These are phyloP conservation scores for Xylaria venustula DNA, from an alignment of 495 filamentous ascomycete species.

Conservation along the genomic window DNA sequence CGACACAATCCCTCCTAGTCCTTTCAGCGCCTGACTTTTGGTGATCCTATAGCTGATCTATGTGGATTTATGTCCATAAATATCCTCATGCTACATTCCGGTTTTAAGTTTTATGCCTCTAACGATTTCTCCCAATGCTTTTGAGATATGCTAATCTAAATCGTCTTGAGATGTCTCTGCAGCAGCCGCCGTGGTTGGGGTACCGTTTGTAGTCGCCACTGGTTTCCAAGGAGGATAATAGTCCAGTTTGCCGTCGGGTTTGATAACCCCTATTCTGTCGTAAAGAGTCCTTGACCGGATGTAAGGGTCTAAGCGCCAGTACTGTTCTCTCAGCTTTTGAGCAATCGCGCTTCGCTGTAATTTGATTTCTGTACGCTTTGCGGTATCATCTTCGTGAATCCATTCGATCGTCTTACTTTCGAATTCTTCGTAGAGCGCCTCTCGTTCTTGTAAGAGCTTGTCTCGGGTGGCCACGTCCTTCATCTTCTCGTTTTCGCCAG, in stretches of 20 bases:
- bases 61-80: not conserved
- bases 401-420: constrained; percentile 71
- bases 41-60: not conserved
- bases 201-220: constrained; percentile 19
- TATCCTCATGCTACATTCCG: not conserved
- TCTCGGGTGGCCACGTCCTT: constrained; percentile 64
- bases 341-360: constrained; percentile 53
- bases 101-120: not conserved
- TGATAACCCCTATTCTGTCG: constrained; percentile 69
- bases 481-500: constrained; percentile 70
- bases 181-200: constrained; percentile 24
- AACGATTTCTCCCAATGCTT: not conserved
- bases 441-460: constrained; percentile 57
- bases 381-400: constrained; percentile 48
- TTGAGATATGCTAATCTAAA: constrained; percentile 45
- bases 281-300: constrained; percentile 70
- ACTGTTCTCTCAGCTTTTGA: constrained; percentile 64
- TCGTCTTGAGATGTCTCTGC: constrained; percentile 51
- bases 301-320: constrained; percentile 84
- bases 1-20: not conserved
- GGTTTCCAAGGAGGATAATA: constrained; percentile 58
- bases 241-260: constrained; percentile 61
- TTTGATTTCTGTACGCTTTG: constrained; percentile 36
- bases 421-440: constrained; percentile 62
- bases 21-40: not conserved